Conservation (phyloP, 305 asterid genomes). For the Plantago coronopus region DNA sequence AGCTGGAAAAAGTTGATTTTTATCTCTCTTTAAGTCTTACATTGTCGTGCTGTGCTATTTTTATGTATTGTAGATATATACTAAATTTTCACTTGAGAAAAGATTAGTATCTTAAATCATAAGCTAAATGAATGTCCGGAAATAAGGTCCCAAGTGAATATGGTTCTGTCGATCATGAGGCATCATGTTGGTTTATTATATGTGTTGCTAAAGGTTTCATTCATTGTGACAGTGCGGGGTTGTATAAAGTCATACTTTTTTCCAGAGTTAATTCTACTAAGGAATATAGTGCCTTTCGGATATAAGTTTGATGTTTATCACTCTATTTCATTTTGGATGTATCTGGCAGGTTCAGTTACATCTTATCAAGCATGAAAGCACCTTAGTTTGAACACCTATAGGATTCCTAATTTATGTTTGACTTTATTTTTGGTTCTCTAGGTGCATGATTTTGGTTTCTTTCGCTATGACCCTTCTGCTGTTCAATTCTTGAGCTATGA, state of each 20-base stretch:
- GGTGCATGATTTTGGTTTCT: slow-evolving; percentile 99
- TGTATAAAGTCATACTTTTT: neutral
- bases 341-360: slow-evolving; percentile 12
- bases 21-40: neutral
- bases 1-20: neutral
- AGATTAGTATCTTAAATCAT: neutral
- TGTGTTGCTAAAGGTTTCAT: neutral
- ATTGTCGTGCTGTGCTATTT: neutral
- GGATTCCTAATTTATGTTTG: neutral
- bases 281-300: neutral
- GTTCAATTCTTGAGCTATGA: slow-evolving; percentile 91
- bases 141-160: neutral
- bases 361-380: slow-evolving; percentile 15
- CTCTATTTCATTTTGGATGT: slow-evolving; percentile 9
- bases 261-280: neutral
- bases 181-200: neutral
- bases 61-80: too few relatives aligned
- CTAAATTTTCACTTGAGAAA: neutral
- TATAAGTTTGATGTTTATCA: slow-evolving; percentile 15
- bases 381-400: slow-evolving; percentile 9
- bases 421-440: slow-evolving; percentile 29
- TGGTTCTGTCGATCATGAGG: neutral
- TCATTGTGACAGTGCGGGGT: neutral
- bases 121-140: neutral
- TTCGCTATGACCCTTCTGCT: slow-evolving; percentile 83